Evolutionary conservation across 2,329 filamentous ascomycete genomes (phyloP).

Genomic region (Hymenoscyphus occultus): DNA sequence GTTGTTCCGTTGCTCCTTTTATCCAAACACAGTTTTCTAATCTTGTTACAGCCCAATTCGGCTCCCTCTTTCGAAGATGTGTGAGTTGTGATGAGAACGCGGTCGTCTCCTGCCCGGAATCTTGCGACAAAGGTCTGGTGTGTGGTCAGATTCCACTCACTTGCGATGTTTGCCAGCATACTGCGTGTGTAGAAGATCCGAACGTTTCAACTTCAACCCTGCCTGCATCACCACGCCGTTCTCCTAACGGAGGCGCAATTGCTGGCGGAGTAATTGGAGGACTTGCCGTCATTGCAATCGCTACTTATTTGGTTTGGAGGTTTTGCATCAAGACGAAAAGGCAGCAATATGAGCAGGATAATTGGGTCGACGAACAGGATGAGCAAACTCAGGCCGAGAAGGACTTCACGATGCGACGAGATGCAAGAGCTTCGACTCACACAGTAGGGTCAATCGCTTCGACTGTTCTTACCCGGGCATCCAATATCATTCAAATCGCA

Average conservation of each 20-base stretch:
- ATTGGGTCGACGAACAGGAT: slow-evolving; percentile 51
- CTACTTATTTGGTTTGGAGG: slow-evolving; percentile 81
- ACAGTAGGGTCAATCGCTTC: slow-evolving; percentile 92
- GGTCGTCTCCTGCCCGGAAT: slow-evolving; percentile 52
- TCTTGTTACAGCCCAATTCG: slow-evolving; percentile 27
- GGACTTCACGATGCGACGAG: slow-evolving; percentile 52
- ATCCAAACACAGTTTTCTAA: slow-evolving; percentile 11
- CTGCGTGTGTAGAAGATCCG: slow-evolving; percentile 49
- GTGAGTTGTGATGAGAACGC: slow-evolving; percentile 49
- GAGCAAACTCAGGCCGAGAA: slow-evolving; percentile 52
- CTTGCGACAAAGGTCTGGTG: slow-evolving; percentile 4
- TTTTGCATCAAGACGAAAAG: slow-evolving; percentile 82
- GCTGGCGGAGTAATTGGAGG: slow-evolving; percentile 89
- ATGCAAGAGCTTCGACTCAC: slow-evolving; percentile 73
- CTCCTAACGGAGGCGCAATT: slow-evolving; percentile 77
- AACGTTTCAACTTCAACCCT: slow-evolving; percentile 24
- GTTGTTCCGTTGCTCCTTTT: neutral
- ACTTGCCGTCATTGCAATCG: slow-evolving; percentile 67
- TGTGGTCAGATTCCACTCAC: slow-evolving; percentile 58
- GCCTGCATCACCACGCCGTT: slow-evolving; percentile 39
- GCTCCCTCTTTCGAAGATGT: slow-evolving; percentile 54
- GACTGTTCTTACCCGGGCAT: slow-evolving; percentile 90
- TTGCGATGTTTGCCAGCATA: slow-evolving; percentile 58
- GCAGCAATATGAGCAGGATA: slow-evolving; percentile 59
- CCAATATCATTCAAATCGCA: slow-evolving; percentile 98